Evolutionary conservation across 768 basidiomycete species (phyloP).

Genomic region (Butyriboletus loyo): DNA sequence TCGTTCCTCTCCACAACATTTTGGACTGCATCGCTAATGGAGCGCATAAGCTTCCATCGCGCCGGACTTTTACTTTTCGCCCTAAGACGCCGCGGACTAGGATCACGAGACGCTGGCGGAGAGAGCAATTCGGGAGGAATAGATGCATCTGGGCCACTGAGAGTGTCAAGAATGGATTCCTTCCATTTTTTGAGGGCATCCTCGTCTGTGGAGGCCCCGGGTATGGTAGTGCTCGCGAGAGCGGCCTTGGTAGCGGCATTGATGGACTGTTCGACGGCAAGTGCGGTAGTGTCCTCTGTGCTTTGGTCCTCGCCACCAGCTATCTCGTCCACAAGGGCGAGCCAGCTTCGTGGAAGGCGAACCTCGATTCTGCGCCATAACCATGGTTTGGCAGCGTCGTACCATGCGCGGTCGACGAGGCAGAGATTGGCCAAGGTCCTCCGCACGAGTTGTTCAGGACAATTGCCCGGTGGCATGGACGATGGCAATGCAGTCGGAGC

Average conservation of each 20-base stretch:
- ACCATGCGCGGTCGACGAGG: conserved; percentile 75
- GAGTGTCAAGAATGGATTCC: conserved; percentile 54
- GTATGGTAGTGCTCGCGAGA: conserved; percentile 41
- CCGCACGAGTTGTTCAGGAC: conserved; percentile 65
- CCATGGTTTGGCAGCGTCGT: conserved; percentile 83
- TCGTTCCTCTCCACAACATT: conserved; percentile 59
- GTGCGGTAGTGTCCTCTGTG: conserved; percentile 52
- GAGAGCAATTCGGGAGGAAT: conserved; percentile 76
- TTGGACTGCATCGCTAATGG: conserved; percentile 77
- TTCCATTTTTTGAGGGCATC: conserved; percentile 51
- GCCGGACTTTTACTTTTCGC: conserved; percentile 79
- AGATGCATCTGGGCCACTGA: conserved; percentile 62
- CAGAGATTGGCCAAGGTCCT: conserved; percentile 68
- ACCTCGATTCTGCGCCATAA: conserved; percentile 84
- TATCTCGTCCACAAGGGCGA: conserved; percentile 76
- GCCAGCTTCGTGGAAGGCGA: conserved; percentile 80
- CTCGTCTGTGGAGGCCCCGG: conserved; percentile 37
- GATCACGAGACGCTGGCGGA: conserved; percentile 78
- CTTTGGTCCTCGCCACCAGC: conserved; percentile 60
- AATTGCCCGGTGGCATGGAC: conserved; percentile 66
- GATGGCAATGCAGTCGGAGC: conserved; percentile 66
- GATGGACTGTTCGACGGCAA: conserved; percentile 65
- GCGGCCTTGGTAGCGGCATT: conserved; percentile 65
- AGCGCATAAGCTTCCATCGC: conserved; percentile 77
- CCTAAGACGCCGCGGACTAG: conserved; percentile 73